phyloP scores from a whole-genome alignment of 352 stramenopile species.

The Pythium brachiatum region DNA sequence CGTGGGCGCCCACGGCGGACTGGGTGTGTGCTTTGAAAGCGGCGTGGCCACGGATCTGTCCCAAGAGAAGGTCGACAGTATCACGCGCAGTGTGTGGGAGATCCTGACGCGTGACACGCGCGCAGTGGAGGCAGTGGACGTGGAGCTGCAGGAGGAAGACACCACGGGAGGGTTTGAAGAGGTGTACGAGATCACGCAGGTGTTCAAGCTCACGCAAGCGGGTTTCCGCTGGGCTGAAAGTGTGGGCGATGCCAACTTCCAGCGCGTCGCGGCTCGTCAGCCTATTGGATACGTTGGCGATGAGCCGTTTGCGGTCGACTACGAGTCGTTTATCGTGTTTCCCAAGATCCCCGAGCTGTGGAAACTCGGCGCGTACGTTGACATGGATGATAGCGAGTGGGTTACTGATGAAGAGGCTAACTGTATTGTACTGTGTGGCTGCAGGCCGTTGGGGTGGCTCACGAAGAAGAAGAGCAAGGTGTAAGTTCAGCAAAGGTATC shows the following conservation, averaged over 20 bases:
- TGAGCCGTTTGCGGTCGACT: constrained; percentile 45
- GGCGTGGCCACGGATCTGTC: constrained; percentile 57
- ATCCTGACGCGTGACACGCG: constrained; percentile 50
- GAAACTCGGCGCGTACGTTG: constrained; percentile 52
- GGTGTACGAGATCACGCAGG: constrained; percentile 54
- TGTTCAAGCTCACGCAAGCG: constrained; percentile 55
- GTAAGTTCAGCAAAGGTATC: background rate
- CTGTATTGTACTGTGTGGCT: background rate
- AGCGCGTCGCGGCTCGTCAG: constrained; percentile 34
- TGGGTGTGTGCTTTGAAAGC: constrained; percentile 71
- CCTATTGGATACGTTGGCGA: constrained; percentile 50
- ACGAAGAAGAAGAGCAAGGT: constrained; percentile 26
- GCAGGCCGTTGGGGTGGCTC: constrained; percentile 53
- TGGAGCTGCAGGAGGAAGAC: background rate
- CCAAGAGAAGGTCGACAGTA: constrained; percentile 37
- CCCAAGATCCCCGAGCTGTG: constrained; percentile 59
- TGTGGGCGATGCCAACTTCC: constrained; percentile 62
- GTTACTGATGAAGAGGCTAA: background rate
- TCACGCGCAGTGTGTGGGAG: constrained; percentile 38
- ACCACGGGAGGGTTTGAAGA: constrained; percentile 9
- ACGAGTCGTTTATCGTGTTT: constrained; percentile 67
- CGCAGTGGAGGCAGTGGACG: constrained; percentile 28
- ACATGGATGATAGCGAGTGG: background rate
- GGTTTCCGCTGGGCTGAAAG: constrained; percentile 59
- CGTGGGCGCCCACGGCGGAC: constrained; percentile 50